phyloP scores from a whole-genome alignment of 768 basidiomycete genomes.

The Trametes villosa region DNA sequence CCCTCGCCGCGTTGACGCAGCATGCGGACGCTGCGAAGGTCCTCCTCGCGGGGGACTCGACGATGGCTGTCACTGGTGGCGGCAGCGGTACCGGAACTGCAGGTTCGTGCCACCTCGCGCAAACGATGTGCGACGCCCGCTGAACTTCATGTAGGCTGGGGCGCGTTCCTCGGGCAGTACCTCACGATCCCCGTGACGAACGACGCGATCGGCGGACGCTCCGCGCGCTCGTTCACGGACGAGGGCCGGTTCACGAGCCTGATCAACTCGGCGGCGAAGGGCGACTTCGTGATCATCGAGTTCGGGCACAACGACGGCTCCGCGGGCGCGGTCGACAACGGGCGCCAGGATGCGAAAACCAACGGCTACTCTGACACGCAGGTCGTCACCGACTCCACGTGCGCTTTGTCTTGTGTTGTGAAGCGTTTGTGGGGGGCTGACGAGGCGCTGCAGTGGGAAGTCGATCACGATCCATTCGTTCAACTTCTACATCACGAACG shows the following conservation, averaged over 20 bases:
- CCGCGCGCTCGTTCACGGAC: conserved; percentile 51
- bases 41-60: conserved; percentile 32
- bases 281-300: conserved; percentile 43
- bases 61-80: conserved; percentile 29
- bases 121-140: too few relatives aligned
- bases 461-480: conserved; percentile 46
- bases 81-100: conserved; percentile 16
- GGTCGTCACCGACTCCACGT: too few relatives aligned
- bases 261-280: conserved; percentile 37
- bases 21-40: conserved; percentile 14
- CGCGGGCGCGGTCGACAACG: conserved; percentile 18
- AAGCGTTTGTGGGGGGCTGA: too few relatives aligned
- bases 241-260: conserved; percentile 51
- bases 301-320: conserved; percentile 53
- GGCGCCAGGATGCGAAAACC: neutral
- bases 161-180: conserved; percentile 37
- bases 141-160: too few relatives aligned
- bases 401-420: too few relatives aligned
- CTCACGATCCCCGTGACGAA: conserved; percentile 50
- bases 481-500: conserved; percentile 51
- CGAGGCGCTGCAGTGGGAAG: neutral
- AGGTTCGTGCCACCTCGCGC: neutral
- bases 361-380: too few relatives aligned
- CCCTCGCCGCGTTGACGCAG: too few relatives aligned
- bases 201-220: conserved; percentile 49